Conservation (phyloP, 169 alveolate species). For the Pseudocohnilembus persalinus region DNA sequence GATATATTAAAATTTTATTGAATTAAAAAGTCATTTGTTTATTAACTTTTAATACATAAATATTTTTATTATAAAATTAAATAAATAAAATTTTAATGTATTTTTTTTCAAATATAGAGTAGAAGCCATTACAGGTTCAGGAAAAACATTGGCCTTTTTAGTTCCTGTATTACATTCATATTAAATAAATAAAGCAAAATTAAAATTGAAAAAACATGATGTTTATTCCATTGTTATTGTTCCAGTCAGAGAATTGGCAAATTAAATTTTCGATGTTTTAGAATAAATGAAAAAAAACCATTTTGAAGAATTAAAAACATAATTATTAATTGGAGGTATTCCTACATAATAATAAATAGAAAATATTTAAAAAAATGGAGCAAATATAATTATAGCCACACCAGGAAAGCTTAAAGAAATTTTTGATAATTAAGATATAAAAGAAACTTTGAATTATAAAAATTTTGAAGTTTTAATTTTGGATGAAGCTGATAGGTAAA, state of each 20-base stretch:
- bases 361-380: slow-evolving; percentile 60
- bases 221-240: slow-evolving; percentile 87
- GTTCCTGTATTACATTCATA: slow-evolving; percentile 80
- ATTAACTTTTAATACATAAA: too few relatives aligned
- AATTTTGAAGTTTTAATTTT: slow-evolving; percentile 76
- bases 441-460: slow-evolving; percentile 48
- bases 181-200: slow-evolving; percentile 41
- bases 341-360: slow-evolving; percentile 36
- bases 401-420: slow-evolving; percentile 90
- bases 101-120: too few relatives aligned
- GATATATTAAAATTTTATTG: background rate
- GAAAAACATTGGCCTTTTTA: slow-evolving; percentile 88
- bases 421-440: slow-evolving; percentile 48
- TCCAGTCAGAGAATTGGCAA: slow-evolving; percentile 93
- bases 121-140: slow-evolving; percentile 93
- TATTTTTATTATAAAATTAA: too few relatives aligned
- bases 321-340: slow-evolving; percentile 58
- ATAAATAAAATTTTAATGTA: too few relatives aligned
- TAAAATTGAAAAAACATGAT: slow-evolving; percentile 45
- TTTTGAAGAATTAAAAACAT: slow-evolving; percentile 35
- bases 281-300: slow-evolving; percentile 46
- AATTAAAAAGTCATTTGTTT: too few relatives aligned
- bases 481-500: slow-evolving; percentile 92
- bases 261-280: slow-evolving; percentile 81
- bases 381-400: slow-evolving; percentile 88